Percentiles rank a stretch among this genome's conserved stretches.
Evolutionary conservation across 1,139 yeast species (phyloP).

Genomic region (Saccharomycopsis crataegensis): DNA sequence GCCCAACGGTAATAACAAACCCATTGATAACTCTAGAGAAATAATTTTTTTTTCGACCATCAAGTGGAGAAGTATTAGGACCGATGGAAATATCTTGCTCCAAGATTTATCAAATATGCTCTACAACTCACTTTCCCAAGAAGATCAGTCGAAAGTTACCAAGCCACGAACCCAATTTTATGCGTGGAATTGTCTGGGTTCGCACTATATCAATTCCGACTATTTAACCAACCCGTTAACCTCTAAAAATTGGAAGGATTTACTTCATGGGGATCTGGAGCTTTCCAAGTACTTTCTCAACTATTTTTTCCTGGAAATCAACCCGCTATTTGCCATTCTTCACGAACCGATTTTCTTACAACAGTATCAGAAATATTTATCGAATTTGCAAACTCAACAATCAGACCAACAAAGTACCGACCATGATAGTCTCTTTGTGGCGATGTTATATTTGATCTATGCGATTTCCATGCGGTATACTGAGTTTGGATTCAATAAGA

Average conservation of each 20-base stretch:
- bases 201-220: slow-evolving; percentile 31
- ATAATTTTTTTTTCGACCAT: slow-evolving; percentile 25
- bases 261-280: slow-evolving; percentile 4
- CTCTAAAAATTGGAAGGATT: slow-evolving; percentile 8
- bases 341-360: slow-evolving; percentile 50
- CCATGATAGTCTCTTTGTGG: slow-evolving; percentile 35
- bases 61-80: slow-evolving; percentile 46
- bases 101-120: slow-evolving; percentile 38
- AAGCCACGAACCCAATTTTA: slow-evolving; percentile 53
- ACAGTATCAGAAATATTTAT: slow-evolving; percentile 33
- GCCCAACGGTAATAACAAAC: too few relatives aligned
- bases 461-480: slow-evolving; percentile 48
- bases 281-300: slow-evolving; percentile 23
- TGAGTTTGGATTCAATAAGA: slow-evolving; percentile 32
- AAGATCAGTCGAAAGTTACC: slow-evolving; percentile 33
- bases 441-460: slow-evolving; percentile 43
- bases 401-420: not conserved
- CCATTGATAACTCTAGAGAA: not conserved
- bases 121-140: slow-evolving; percentile 34
- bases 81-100: slow-evolving; percentile 45
- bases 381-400: not conserved
- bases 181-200: slow-evolving; percentile 64
- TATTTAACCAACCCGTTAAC: not conserved
- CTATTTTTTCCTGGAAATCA: slow-evolving; percentile 43
- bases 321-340: slow-evolving; percentile 46